A percentile compares a stretch with the other conserved stretches of the same genome.
Evolutionary conservation across 1,284 basidiomycete genomes (phyloP).

Genomic region (Pseudozyma hubeiensis): DNA sequence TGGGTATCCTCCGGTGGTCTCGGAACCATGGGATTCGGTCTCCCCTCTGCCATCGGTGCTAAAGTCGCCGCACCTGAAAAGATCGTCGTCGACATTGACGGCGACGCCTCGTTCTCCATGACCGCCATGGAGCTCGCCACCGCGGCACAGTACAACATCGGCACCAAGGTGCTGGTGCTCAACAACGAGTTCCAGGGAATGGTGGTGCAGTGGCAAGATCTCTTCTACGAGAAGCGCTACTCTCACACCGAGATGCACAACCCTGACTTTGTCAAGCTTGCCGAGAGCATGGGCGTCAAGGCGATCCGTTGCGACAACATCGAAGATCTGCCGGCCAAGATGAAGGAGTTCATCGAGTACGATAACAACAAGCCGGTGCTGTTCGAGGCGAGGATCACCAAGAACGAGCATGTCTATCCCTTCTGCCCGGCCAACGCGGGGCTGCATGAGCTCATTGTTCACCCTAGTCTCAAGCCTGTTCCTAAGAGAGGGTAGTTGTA

Average conservation of each 20-base stretch:
- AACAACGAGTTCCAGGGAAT: slow-evolving; percentile 76
- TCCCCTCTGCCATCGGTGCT: slow-evolving; percentile 92
- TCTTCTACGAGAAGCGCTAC: slow-evolving; percentile 94
- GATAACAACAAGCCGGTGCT: slow-evolving; percentile 86
- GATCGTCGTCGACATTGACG: slow-evolving; percentile 94
- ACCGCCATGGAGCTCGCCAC: slow-evolving; percentile 98
- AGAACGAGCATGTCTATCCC: slow-evolving; percentile 92
- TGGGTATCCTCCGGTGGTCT: slow-evolving; percentile 98
- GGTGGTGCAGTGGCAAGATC: slow-evolving; percentile 98
- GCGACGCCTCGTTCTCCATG: slow-evolving; percentile 96
- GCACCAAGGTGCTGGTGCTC: slow-evolving; percentile 80
- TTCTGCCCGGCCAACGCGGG: slow-evolving; percentile 92
- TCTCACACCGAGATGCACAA: slow-evolving; percentile 94
- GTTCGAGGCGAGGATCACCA: slow-evolving; percentile 88
- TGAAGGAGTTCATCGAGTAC: slow-evolving; percentile 99
- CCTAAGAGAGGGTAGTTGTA: slow-evolving; percentile 18
- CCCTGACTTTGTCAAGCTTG: slow-evolving; percentile 90
- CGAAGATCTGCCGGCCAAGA: slow-evolving; percentile 87
- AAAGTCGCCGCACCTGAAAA: slow-evolving; percentile 95
- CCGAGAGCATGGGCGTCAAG: slow-evolving; percentile 89
- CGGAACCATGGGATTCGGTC: slow-evolving; percentile 93
- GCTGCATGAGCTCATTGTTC: slow-evolving; percentile 78
- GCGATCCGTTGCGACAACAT: slow-evolving; percentile 80
- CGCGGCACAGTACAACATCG: slow-evolving; percentile 88
- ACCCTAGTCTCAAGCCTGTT: slow-evolving; percentile 53